Conservation (phyloP, 495 filamentous ascomycete genomes). For the Xylaria nigripes region DNA sequence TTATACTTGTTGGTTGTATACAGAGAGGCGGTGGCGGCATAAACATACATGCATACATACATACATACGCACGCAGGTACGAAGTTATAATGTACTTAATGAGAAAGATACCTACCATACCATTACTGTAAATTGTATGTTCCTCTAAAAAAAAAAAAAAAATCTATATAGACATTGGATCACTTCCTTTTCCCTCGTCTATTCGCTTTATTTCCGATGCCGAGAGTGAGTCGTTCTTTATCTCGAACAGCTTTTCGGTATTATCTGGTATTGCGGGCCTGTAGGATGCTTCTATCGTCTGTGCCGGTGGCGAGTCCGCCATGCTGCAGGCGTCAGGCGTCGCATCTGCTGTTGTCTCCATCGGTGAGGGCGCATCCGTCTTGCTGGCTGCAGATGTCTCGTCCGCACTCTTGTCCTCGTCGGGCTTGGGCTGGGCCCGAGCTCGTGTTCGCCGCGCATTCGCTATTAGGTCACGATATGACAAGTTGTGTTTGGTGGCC, state of each 20-base stretch:
- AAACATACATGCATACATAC: no score
- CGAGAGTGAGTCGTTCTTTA: neutral
- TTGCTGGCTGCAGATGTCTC: neutral
- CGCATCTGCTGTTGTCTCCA: neutral
- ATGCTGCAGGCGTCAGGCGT: no score
- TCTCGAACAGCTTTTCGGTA: neutral
- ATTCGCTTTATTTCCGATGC: neutral
- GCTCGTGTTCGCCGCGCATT: constrained; percentile 48
- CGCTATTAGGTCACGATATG: constrained; percentile 69
- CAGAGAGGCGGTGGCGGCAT: neutral
- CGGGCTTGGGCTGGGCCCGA: constrained; percentile 20
- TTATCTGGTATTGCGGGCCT: no score
- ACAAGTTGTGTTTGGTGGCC: constrained; percentile 58
- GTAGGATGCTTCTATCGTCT: no score
- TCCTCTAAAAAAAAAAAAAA: no score
- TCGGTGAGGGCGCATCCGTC: neutral
- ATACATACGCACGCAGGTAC: neutral
- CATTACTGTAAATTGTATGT: no score
- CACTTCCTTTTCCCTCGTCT: neutral
- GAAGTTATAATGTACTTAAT: neutral
- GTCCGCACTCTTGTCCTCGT: neutral
- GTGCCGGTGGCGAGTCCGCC: no score
- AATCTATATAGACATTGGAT: neutral
- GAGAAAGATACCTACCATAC: neutral
- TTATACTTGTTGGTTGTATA: neutral